phyloP scores from a whole-genome alignment of 441 rosid species.

The Hura crepitans region DNA sequence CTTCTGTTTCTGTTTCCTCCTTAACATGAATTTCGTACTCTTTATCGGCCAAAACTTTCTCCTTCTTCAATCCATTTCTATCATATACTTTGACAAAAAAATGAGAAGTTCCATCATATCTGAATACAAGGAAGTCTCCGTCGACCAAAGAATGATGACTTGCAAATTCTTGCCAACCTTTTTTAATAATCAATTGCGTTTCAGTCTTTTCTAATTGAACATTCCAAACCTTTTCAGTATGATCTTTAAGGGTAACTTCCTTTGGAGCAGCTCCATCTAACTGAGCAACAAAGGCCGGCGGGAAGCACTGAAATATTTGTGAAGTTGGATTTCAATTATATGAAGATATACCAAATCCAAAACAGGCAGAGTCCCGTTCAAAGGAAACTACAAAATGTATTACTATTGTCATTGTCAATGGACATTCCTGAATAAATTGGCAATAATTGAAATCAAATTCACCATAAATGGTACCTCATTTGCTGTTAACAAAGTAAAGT shows the following conservation, averaged over 20 bases:
- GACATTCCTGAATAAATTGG: no score
- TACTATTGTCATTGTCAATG: no score
- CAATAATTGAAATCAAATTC: no score
- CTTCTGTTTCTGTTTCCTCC: slow-evolving; percentile 17
- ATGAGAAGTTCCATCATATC: slow-evolving; percentile 13
- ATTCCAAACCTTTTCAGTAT: slow-evolving; percentile 28
- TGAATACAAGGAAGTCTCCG: slow-evolving; percentile 34
- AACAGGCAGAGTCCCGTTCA: no score
- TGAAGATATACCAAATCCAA: no score
- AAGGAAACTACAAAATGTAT: no score
- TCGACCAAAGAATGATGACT: slow-evolving; percentile 21
- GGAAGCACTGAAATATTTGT: slow-evolving; percentile 22
- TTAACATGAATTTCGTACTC: slow-evolving; percentile 2
- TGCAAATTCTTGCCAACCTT: slow-evolving; percentile 36
- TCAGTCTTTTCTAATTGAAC: slow-evolving; percentile 22
- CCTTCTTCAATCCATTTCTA: slow-evolving; percentile 33
- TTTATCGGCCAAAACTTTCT: not conserved
- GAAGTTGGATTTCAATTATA: not conserved
- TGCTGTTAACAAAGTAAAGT: no score
- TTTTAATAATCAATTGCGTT: slow-evolving; percentile 13
- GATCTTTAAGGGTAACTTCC: slow-evolving; percentile 22
- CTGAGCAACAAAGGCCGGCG: slow-evolving; percentile 24
- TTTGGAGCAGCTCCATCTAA: slow-evolving; percentile 2
- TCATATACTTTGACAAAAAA: slow-evolving; percentile 30
- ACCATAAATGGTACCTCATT: no score